Percentiles rank a stretch among this genome's conserved stretches.
Evolutionary conservation across 2,329 filamentous ascomycete species (phyloP).

Genomic region (Aureobasidium sp.): DNA sequence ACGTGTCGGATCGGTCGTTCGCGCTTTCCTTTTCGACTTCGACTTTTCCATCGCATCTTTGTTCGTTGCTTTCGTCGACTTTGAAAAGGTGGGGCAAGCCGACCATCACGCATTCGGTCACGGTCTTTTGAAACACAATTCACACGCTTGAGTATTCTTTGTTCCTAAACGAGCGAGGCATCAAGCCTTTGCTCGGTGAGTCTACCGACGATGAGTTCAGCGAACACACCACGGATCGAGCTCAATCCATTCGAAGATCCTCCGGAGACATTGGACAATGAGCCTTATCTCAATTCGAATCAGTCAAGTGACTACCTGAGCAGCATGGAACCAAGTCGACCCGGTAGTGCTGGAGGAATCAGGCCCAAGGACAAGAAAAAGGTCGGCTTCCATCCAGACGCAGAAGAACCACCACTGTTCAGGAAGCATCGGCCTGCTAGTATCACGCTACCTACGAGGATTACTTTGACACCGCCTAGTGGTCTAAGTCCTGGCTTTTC

Average conservation of each 20-base stretch:
- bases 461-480: slow-evolving; percentile 8
- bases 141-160: slow-evolving; percentile 4
- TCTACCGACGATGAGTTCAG: not conserved
- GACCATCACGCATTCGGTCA: not conserved
- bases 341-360: slow-evolving; percentile 14
- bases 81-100: slow-evolving; percentile 1
- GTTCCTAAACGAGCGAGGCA: slow-evolving; percentile 5
- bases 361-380: slow-evolving; percentile 19
- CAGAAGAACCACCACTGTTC: slow-evolving; percentile 13
- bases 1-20: not conserved
- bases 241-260: slow-evolving; percentile 11
- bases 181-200: not conserved
- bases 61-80: not conserved
- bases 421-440: slow-evolving; percentile 13
- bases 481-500: slow-evolving; percentile 4
- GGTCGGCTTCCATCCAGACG: slow-evolving; percentile 17
- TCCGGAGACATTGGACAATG: not conserved
- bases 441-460: slow-evolving; percentile 4
- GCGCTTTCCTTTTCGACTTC: not conserved
- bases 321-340: slow-evolving; percentile 13
- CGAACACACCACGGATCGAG: slow-evolving; percentile 10
- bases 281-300: not conserved
- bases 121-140: not conserved
- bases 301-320: slow-evolving; percentile 13
- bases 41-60: not conserved